Base-by-base conservation (phyloP, 169 alveolate genomes). In the Plasmodium berghei region DNA sequence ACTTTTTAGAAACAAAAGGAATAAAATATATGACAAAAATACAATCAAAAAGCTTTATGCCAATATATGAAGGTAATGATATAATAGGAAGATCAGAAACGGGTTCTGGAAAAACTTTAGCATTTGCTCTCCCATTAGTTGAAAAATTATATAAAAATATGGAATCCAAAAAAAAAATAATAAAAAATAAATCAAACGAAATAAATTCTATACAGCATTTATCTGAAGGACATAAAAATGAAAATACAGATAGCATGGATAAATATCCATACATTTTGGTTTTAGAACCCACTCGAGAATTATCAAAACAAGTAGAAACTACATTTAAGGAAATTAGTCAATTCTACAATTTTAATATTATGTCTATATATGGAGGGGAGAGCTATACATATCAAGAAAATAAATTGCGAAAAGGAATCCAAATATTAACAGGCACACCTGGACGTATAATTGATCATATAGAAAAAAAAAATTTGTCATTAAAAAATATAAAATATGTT, bases 371-470 rank as follows among this genome's bases (percentile, higher is more conserved):
- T 66, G 98, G 99, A n/a, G 99, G 99, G 10, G 98, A 96, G 71
- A 96, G 95, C 67, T 91, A 95, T 64, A 96, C 95, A 56, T 92
- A 95, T 54, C 98, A 97, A 89, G 95, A 95, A 90, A 96, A 96
- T 55, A 97, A 98, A 62, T 94, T 99, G 40, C 93, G 97, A 62
- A 95, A 94, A 75, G 98, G 98, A 5, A 97, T 99, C 18, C 98
- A 98, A 87, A 90, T 98, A 12, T 87, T 98, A 46, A 95, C 98
- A 8, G 99, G 98, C 20, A 99, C 99, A 22, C 99, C 99, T 10
- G 99, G 99, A 10, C 96, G 99, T 71, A 89, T 99, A 49, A 85
- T 97, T 5, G 99, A 99, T 92, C 98, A 97, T 88, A 88, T 98
- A 55, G 95, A 95, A 77, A 96, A 94, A 87, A 96, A 99, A 45